Evolutionary conservation across 257 asterid species (phyloP).

Genomic region (Hygrophila difformis): DNA sequence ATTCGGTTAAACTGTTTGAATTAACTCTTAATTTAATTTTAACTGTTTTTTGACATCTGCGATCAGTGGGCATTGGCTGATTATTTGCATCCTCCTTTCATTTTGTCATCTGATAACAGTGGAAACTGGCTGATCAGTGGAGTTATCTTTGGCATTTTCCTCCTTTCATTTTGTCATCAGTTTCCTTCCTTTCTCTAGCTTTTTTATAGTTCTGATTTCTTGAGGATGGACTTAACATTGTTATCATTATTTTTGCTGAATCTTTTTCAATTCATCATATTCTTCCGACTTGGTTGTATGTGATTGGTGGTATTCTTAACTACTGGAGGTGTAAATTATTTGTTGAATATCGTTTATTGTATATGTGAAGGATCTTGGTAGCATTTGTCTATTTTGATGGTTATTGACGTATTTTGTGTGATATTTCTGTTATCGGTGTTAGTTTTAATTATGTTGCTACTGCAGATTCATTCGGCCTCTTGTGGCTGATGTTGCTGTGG

Average conservation of each 20-base stretch:
- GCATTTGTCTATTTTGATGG: slow-evolving; percentile 1
- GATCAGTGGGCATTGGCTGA: slow-evolving; percentile 10
- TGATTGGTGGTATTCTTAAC: slow-evolving; percentile 2
- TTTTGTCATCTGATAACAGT: not conserved
- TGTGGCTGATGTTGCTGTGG: slow-evolving; percentile 93
- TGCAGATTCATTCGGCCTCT: slow-evolving; percentile 81
- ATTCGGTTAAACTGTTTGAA: not conserved
- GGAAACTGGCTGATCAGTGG: not conserved
- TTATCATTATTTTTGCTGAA: slow-evolving; percentile 7
- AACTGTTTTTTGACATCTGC: not conserved
- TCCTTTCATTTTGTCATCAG: not conserved
- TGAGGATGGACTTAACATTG: slow-evolving; percentile 3
- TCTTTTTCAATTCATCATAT: not conserved
- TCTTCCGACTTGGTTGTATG: slow-evolving; percentile 7
- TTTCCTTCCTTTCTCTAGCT: slow-evolving; percentile 2
- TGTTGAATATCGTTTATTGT: slow-evolving; percentile 12
- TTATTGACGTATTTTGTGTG: too few species aligned
- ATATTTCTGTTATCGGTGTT: slow-evolving; percentile 12
- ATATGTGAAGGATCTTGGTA: not conserved
- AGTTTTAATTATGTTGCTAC: slow-evolving; percentile 13
- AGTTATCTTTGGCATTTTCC: too few species aligned
- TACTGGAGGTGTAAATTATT: slow-evolving; percentile 2
- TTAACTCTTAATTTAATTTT: slow-evolving; percentile 1
- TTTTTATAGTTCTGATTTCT: slow-evolving; percentile 4
- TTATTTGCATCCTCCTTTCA: slow-evolving; percentile 5